Base-by-base conservation (phyloP, 768 basidiomycete species). In the Leccinum imitatum region DNA sequence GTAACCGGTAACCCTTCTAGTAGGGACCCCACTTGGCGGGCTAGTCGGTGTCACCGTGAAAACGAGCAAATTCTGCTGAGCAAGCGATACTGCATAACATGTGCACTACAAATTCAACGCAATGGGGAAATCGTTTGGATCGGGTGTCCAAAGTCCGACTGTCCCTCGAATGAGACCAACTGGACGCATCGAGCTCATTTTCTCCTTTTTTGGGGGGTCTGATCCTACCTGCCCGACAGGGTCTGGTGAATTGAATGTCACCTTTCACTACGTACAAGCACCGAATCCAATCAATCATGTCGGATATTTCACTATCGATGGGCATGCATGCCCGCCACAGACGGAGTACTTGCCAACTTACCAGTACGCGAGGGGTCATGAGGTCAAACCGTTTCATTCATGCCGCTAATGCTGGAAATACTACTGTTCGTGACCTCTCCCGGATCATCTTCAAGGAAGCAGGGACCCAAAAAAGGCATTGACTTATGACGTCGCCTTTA, bases 221-320 rank as follows among this genome's bases (percentile, higher is more conserved):
- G 15, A 41, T 57, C 25, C n/a, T 27, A 10, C 11, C 21, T 31
- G 55, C 25, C 51, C 10, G 31, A 52, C 47, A 31, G 31, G 46
- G 39, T 44, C 31, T 35, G 41, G 50, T 59, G 52, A 9, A 54
- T 4, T 39, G 27, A 31, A 52, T 6, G 31, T 19, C 25, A 54
- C 27, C 14, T 50, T 19, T 50, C 39, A 39, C 31, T 27, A 35
- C 3, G 19, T 33, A 9, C 15, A 41, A 53, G 19, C 11, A 19
- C 47, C 63, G 54, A 27, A 30, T 23, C 9, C n/a, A 41, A 53
- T 50, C 56, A 59, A 44, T 19, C 17, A 30, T 25, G 25, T 17
- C 7, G 21, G 33, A 39, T 19, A 3, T 6, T 10, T 35, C 30
- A 65, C 35, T 41, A 57, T 66, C 52, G 55, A 41, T 57, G 47